Evolutionary conservation across 352 stramenopile genomes (phyloP).

Genomic region (Pythium aphanidermatum): DNA sequence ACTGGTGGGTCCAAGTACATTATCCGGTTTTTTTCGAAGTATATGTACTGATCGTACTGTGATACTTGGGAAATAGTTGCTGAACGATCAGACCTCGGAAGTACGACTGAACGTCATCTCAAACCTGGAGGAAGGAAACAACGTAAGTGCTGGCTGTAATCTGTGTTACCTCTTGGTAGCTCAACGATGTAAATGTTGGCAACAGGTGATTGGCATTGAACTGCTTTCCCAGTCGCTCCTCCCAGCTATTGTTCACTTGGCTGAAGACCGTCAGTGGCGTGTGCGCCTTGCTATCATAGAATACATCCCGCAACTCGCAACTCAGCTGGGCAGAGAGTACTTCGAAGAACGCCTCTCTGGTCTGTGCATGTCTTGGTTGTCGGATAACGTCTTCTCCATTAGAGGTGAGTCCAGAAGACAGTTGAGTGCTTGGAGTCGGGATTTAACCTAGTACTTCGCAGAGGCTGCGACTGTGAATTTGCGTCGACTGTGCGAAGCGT

Average conservation of each 20-base stretch:
- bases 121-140: conserved; percentile 94
- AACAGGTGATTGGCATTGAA: conserved; percentile 95
- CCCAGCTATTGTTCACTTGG: conserved; percentile 96
- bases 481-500: conserved; percentile 90
- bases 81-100: conserved; percentile 96
- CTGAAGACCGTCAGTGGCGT: conserved; percentile 98
- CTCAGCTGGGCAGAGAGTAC: conserved; percentile 94
- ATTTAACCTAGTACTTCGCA: too few species aligned
- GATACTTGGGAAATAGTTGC: conserved; percentile 38
- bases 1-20: conserved; percentile 36
- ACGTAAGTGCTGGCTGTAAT: conserved; percentile 28
- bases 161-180: background rate
- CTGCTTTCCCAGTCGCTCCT: conserved; percentile 95
- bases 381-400: conserved; percentile 97
- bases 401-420: conserved; percentile 43
- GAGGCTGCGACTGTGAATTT: conserved; percentile 95
- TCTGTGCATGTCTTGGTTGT: conserved; percentile 96
- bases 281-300: conserved; percentile 98
- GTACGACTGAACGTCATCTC: conserved; percentile 99
- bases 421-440: too few species aligned
- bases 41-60: conserved; percentile 1
- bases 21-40: background rate
- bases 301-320: conserved; percentile 95
- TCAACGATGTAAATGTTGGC: background rate
- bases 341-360: conserved; percentile 94